Evolutionary conservation across 2,329 filamentous ascomycete genomes (phyloP).

Genomic region (Curvularia hawaiiensis): DNA sequence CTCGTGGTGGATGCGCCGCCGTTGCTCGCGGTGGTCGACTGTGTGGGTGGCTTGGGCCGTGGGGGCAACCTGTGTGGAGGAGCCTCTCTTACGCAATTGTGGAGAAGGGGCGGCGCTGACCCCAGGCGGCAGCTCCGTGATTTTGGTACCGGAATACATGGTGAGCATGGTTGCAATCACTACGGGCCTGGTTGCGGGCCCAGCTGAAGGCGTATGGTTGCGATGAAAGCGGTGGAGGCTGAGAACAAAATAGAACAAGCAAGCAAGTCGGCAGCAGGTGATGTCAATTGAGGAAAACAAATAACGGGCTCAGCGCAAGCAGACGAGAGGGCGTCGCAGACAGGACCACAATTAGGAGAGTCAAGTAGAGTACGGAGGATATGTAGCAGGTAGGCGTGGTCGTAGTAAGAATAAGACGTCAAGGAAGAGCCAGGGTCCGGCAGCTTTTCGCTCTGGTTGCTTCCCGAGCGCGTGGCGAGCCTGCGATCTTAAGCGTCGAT

Average conservation of each 20-base stretch:
- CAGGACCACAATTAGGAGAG: background rate
- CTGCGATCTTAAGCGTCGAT: slow-evolving; percentile 33
- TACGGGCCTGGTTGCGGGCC: slow-evolving; percentile 22
- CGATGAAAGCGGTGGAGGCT: background rate
- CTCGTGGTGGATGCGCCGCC: slow-evolving; percentile 62
- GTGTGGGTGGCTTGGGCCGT: slow-evolving; percentile 21
- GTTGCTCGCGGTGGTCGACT: slow-evolving; percentile 47
- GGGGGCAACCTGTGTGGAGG: slow-evolving; percentile 19
- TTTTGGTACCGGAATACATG: slow-evolving; percentile 32
- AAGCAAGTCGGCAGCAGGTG: background rate
- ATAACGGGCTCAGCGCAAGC: background rate
- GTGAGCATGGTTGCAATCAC: slow-evolving; percentile 29
- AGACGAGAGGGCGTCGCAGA: background rate
- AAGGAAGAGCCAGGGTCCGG: slow-evolving; percentile 12
- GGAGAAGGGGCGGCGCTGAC: slow-evolving; percentile 20
- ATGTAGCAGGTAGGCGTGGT: background rate
- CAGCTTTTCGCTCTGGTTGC: background rate
- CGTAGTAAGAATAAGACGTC: background rate
- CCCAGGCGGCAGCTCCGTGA: slow-evolving; percentile 32
- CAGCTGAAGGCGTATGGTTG: slow-evolving; percentile 5
- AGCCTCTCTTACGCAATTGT: slow-evolving; percentile 19
- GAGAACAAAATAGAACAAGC: background rate
- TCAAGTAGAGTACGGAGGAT: background rate
- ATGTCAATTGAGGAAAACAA: background rate
- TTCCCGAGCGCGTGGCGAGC: slow-evolving; percentile 24